A percentile compares a stretch with the other conserved stretches of the same genome.
Evolutionary conservation across 257 asterid species (phyloP).

Genomic region (Lithospermum erythrorhizon): DNA sequence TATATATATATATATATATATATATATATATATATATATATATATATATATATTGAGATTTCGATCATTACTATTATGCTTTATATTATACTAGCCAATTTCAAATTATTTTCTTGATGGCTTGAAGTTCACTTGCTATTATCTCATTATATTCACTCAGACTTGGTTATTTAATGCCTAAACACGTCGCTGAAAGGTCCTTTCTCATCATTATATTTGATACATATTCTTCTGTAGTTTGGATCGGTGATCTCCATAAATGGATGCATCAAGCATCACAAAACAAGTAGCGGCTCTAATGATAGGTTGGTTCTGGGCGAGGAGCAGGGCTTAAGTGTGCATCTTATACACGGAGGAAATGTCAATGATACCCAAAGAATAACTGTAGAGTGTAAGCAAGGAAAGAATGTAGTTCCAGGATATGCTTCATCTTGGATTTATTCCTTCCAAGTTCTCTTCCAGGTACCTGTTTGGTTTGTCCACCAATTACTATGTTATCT

Average conservation of each 20-base stretch:
- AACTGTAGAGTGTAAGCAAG: conserved; percentile 16
- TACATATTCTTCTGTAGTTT: conserved; percentile 37
- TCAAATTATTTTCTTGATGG: background rate
- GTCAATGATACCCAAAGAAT: conserved; percentile 20
- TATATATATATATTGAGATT: too few species aligned
- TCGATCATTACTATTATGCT: background rate
- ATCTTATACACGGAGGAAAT: conserved; percentile 30
- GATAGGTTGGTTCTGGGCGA: conserved; percentile 19
- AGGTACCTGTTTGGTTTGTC: conserved; percentile 30
- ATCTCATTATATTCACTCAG: background rate
- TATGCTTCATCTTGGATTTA: conserved; percentile 28
- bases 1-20: too few species aligned
- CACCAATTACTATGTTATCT: background rate
- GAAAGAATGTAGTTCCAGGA: conserved; percentile 15
- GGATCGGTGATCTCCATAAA: conserved; percentile 64
- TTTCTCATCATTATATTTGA: conserved; percentile 13
- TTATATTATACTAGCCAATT: background rate
- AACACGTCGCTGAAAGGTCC: conserved; percentile 3
- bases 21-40: too few species aligned
- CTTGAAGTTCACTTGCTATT: background rate
- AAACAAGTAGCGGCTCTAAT: conserved; percentile 13
- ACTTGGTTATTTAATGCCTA: background rate
- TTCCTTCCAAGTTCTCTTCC: conserved; percentile 60
- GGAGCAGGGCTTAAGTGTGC: conserved; percentile 46
- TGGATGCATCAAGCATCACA: conserved; percentile 41